Evolutionary conservation across 2,329 filamentous ascomycete species (phyloP), one percentile per base, ranked within the genome.

Genomic region (Colletotrichum musicola): DNA sequence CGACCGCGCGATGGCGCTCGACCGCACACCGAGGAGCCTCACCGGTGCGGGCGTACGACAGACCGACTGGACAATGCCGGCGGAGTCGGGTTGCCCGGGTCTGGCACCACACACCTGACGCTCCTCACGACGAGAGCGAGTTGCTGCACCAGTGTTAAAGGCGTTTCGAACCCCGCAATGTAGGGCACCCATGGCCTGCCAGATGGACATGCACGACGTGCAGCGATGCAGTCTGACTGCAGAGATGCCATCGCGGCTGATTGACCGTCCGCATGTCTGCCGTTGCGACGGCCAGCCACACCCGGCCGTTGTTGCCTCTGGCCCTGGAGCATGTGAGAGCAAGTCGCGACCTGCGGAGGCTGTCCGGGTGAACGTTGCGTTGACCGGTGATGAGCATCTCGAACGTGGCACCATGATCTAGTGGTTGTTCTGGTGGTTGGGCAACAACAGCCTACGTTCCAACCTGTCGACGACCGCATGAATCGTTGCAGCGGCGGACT

Each of bases 191-290:
- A 40, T n/a, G 51, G 27, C 25, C 49, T 59, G 65, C 62, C 49
- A 55, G 61, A 64, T 55, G 56, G 25, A 42, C 27, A 20, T 50
- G 40, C 65, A 60, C 49, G 20, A 25, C 51, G 25, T 49, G 42
- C 60, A 42, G 55, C 35, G 6, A 64, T 64, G 61, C 61, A 60
- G 62, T 59, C 62, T 63, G 61, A 59, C 27, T 42, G 18, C 13
- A 35, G 30, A 35, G 30, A 35, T 35, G 30, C 30, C 30, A 35
- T 35, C 30, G 30, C 30, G 30, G 30, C 30, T 35, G 30, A 35
- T 35, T 35, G 30, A 10, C 30, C 30, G 30, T 35, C 30, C 10
- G 30, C 30, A 35, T 35, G 30, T 10, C 30, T 35, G 9, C 4
- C 4, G 4, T 35, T 9, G 9, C 27, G 1, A 30, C 27, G 27